Evolutionary conservation across 108 stramenopile genomes (phyloP), one percentile per base, ranked within the genome.

Genomic region (Fragilariopsis cylindrus): DNA sequence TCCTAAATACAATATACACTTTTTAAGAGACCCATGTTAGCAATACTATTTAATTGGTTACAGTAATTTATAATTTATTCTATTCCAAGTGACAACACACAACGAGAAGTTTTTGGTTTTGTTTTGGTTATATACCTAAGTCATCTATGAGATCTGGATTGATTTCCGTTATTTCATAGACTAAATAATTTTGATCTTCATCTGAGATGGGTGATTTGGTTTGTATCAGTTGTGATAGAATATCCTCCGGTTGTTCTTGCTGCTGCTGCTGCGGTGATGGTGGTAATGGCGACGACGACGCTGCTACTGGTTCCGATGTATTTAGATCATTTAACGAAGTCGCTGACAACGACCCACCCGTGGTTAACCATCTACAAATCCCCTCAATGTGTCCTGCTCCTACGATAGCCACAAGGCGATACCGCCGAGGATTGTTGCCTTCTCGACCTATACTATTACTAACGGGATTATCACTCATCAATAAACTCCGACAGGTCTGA

Each of bases 341-440:
- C 30, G 30, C 30, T 30, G 30, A 30, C 39, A 62, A 41, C 4
- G 60, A 62, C 7, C 39, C 60, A 30, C 60, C 60, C 39, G n/a
- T 41, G 5, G 87, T 88, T 55, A 88, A 48, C 80, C 82, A 79
- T 39, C 74, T 55, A 16, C 57, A 74, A 40, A 95, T 86, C 0
- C 94, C 94, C 57, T 76, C 70, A 52, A 92, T 80, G 79, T 92
- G 94, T 8, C 94, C 91, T n/a, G 94, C 94, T 16, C 94, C 94
- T 7, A 95, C 90, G 54, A 95, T 86, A 12, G 87, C 91, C 52
- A 95, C 91, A 64, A 92, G n/a, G 7, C 73, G 73, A 11, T 68
- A 57, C 48, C 64, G 66, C 9, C 21, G 66, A 21, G 41, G 19
- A 30, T 30, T 30, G 3, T 19, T 70, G 69, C 7, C 13, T 13